Percentiles rank a stretch among this genome's conserved stretches.
These are phyloP conservation scores for Ascochyta pisi DNA, from an alignment of 2,329 filamentous ascomycete species.

Conservation along the genomic window DNA sequence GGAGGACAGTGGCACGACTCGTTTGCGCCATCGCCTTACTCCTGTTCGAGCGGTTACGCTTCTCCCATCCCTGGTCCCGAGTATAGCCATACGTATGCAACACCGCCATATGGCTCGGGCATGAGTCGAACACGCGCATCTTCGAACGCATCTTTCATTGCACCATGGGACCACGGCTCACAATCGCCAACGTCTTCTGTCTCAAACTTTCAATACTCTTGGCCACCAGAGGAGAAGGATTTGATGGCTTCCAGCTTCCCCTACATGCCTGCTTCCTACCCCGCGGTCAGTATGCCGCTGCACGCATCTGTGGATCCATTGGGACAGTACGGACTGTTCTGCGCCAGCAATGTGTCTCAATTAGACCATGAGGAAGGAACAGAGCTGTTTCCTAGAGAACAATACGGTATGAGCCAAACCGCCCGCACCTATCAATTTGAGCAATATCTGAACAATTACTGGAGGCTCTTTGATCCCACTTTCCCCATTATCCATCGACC, in stretches of 20 bases:
- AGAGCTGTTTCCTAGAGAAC: conserved; percentile 45
- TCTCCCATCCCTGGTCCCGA: conserved; percentile 36
- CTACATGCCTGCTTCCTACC: conserved; percentile 35
- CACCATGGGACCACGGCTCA: conserved; percentile 41
- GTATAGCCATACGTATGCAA: conserved; percentile 39
- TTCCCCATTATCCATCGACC: conserved; percentile 54
- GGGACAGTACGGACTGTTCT: conserved; percentile 35
- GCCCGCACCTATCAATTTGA: conserved; percentile 44
- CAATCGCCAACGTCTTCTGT: conserved; percentile 45
- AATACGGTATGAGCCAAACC: conserved; percentile 49
- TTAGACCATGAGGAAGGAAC: conserved; percentile 47
- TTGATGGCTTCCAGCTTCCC: conserved; percentile 31
- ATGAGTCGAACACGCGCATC: conserved; percentile 44
- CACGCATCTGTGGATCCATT: conserved; percentile 29
- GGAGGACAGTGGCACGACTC: conserved; percentile 35
- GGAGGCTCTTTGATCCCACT: conserved; percentile 54
- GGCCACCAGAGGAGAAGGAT: conserved; percentile 40
- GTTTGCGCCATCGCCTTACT: conserved; percentile 42
- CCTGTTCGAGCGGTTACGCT: conserved; percentile 44
- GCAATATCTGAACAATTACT: conserved; percentile 54
- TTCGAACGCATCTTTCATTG: conserved; percentile 47
- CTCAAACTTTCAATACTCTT: conserved; percentile 43
- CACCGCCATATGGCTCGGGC: conserved; percentile 33
- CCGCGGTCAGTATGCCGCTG: conserved; percentile 33
- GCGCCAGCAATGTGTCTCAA: conserved; percentile 42